These are phyloP conservation scores for Nicotiana tomentosiformis DNA, from an alignment of 257 asterid genomes.

Conservation along the genomic window DNA sequence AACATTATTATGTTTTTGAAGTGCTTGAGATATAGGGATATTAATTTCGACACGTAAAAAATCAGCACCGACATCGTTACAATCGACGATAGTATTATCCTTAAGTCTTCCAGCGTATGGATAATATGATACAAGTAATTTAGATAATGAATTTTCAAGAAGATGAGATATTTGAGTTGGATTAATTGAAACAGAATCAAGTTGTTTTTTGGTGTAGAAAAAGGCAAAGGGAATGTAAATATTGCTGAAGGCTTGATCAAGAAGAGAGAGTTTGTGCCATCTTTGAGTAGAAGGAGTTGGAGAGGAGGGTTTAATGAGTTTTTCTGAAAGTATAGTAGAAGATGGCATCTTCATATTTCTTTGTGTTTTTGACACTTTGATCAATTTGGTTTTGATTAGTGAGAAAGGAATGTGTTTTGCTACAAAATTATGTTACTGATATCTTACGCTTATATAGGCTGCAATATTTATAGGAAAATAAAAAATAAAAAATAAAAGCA, in stretches of 20 bases:
- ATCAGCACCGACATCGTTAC: slow-evolving; percentile 8
- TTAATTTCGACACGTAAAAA: not conserved
- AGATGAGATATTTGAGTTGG: not conserved
- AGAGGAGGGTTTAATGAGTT: not conserved
- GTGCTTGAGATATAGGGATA: not conserved
- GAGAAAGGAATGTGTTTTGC: no score
- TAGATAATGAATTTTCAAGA: not conserved
- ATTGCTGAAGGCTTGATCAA: not conserved
- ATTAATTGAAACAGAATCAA: not conserved
- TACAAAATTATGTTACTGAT: no score
- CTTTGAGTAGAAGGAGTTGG: not conserved
- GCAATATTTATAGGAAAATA: no score
- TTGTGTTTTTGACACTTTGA: no score
- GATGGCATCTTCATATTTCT: not conserved
- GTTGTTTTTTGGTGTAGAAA: not conserved
- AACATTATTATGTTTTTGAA: not conserved
- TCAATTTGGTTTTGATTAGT: no score
- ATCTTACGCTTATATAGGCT: no score
- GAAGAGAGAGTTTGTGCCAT: not conserved
- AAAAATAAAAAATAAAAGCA: no score
- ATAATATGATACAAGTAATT: not conserved
- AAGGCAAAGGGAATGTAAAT: not conserved
- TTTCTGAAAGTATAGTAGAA: not conserved
- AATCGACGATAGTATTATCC: not conserved
- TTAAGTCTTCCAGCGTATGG: slow-evolving; percentile 12